Percentiles rank a stretch among this genome's conserved stretches.
Evolutionary conservation across 2,329 filamentous ascomycete species (phyloP).

Genomic region (Fusarium sp.): DNA sequence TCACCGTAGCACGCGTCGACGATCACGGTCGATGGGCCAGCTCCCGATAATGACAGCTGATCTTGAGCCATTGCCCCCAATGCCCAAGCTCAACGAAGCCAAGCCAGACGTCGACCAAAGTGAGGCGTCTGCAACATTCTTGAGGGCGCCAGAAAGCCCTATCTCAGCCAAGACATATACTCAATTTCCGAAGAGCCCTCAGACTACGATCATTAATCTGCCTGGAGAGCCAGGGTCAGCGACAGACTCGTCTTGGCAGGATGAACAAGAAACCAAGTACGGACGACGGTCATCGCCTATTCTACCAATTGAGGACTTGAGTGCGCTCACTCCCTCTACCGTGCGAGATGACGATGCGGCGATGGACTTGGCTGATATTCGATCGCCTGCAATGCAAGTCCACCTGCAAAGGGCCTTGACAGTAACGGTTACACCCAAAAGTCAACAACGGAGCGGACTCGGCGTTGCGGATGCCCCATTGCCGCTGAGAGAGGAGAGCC

Average conservation of each 20-base stretch:
- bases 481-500: constrained; percentile 44
- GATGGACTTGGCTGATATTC: constrained; percentile 60
- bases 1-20: constrained; percentile 39
- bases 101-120: constrained; percentile 8
- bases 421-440: constrained; percentile 46
- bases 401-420: constrained; percentile 56
- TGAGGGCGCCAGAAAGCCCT: constrained; percentile 13
- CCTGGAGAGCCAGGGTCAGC: constrained; percentile 12
- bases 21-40: constrained; percentile 45
- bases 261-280: constrained; percentile 14
- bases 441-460: constrained; percentile 27
- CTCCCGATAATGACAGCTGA: constrained; percentile 34
- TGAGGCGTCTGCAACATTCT: neutral
- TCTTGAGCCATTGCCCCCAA: constrained; percentile 6
- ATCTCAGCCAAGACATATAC: neutral
- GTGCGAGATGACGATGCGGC: constrained; percentile 56
- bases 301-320: constrained; percentile 54
- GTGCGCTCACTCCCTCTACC: constrained; percentile 49
- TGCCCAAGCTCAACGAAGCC: constrained; percentile 3
- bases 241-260: constrained; percentile 14
- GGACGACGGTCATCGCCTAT: constrained; percentile 62
- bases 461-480: constrained; percentile 29
- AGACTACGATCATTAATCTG: neutral
- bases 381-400: constrained; percentile 60
- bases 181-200: constrained; percentile 21